Evolutionary conservation across 495 filamentous ascomycete genomes (phyloP), one percentile per base, ranked within the genome.

Genomic region (Symbiotaphrina buchneri): DNA sequence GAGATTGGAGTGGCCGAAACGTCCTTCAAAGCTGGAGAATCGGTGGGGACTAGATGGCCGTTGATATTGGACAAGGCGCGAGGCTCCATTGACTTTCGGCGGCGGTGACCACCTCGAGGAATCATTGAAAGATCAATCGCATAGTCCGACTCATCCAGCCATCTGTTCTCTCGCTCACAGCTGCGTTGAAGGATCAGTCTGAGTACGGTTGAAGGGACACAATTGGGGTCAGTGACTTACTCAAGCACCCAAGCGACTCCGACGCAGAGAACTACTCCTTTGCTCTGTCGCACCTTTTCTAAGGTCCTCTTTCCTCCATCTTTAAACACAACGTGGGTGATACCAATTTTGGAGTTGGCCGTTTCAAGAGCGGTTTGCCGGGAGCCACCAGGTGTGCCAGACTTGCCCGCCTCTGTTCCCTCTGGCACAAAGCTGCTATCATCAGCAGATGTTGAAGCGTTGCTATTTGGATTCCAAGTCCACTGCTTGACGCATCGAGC

Each of bases 311-410:
- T 68, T 6, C 74, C 74, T 25, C 87, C 87, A 51, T 93, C 87
- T 44, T 94, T 94, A 53, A 77, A 97, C 1, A 97, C 70, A 1
- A 97, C 78, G 42, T 97, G 87, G 3, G 87, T 97, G 44, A 94
- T 83, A 2, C 78, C 79, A 20, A 90, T 57, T 46, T 71, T 79
- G 6, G 49, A 39, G 11, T 49, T 31, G 7, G 29, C 10, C 10
- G 31, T 34, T 25, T n/a, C 16, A 6, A 14, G 10, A 31, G 21
- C 1, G 13, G 13, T 14, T 30, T 34, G 21, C 14, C 32, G 13
- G 10, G 21, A 30, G 18, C 21, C 16, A 20, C 23, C 22, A 30
- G 29, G 29, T 17, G 29, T 31, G 29, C 30, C 18, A 2, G 18
- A 2, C 1, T 6, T 32, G 7, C 30, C 30, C 4, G 22, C 30